Evolutionary conservation across 176 grass and related monocot genomes (phyloP).

Genomic region (Carex littledalei): DNA sequence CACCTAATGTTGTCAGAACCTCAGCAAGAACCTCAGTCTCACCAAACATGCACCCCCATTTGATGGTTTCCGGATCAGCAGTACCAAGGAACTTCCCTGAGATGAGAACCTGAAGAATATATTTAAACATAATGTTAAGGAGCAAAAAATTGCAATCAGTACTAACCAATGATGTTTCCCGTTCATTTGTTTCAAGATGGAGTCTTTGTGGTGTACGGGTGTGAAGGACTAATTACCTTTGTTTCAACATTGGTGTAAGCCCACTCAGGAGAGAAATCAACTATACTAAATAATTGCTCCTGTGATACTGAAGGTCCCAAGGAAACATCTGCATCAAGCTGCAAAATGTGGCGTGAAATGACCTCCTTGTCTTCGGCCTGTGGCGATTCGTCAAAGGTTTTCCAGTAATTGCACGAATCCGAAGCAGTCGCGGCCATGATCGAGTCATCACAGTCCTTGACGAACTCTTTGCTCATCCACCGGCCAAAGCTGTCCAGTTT

Average conservation of each 20-base stretch:
- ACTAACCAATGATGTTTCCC: background rate
- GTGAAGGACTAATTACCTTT: conserved; percentile 41
- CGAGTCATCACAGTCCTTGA: conserved; percentile 47
- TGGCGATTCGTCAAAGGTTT: conserved; percentile 26
- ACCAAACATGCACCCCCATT: conserved; percentile 95
- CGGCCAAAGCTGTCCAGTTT: conserved; percentile 77
- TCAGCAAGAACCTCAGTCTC: conserved; percentile 80
- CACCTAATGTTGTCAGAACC: conserved; percentile 46
- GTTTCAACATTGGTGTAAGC: conserved; percentile 45
- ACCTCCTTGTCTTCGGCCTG: conserved; percentile 41
- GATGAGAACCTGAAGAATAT: conserved; percentile 46
- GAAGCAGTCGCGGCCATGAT: conserved; percentile 36
- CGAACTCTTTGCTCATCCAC: conserved; percentile 87
- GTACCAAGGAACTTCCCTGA: conserved; percentile 71
- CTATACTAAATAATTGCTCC: conserved; percentile 75
- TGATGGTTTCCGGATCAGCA: conserved; percentile 42
- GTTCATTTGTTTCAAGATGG: background rate
- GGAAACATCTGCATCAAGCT: conserved; percentile 46
- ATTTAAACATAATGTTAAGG: conserved; percentile 19
- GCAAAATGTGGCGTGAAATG: conserved; percentile 42
- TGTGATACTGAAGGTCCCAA: conserved; percentile 71
- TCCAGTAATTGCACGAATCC: conserved; percentile 57
- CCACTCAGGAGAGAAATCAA: conserved; percentile 69
- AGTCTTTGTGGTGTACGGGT: background rate
- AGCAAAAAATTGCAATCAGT: background rate